Evolutionary conservation across 192 early-diverging fungal species (phyloP), one percentile per base, ranked within the genome.

Genomic region (Dissophora globulifera): DNA sequence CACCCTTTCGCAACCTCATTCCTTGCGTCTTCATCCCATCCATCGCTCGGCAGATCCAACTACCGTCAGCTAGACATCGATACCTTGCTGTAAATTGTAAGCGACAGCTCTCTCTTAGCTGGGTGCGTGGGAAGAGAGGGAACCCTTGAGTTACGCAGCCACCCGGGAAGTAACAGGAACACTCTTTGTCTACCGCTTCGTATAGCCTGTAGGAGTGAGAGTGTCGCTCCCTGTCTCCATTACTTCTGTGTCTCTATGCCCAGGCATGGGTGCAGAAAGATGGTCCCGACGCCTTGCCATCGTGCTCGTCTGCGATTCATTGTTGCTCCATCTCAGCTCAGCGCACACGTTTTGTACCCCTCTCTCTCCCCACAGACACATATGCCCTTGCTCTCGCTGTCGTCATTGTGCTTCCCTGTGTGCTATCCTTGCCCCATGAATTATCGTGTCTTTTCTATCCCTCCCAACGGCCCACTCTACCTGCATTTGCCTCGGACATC

Each of bases 371-470:
- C 22, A 22, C 8, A 22, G 26, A 27, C 26, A 27, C 26, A 25
- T 13, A 32, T 27, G 12, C 15, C 22, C 31, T 43, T 27, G 49
- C 49, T 26, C 48, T 62, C 41, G 22, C 33, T 62, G 50, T 62
- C 59, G 59, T 62, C 59, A 62, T 62, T 62, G 59, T 62, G 59
- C 59, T 62, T 62, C 59, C 43, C n/a, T n/a, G n/a, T n/a, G 25
- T 23, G 33, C 20, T 46, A 4, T 45, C 17, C 43, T n/a, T n/a
- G n/a, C 43, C 17, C n/a, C 10, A n/a, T 45, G 43, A 45, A 20
- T 16, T 47, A 47, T 47, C 16, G 8, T 20, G 46, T 2, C 46
- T 20, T 27, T 26, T 17, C 49, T 10, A 22, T 0, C 49, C 26
- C 27, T 29, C 2, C 27, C 49, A 50, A 50, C 49, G 20, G 49